Evolutionary conservation across 1,139 yeast genomes (phyloP).

Genomic region (Hansenula sp.): DNA sequence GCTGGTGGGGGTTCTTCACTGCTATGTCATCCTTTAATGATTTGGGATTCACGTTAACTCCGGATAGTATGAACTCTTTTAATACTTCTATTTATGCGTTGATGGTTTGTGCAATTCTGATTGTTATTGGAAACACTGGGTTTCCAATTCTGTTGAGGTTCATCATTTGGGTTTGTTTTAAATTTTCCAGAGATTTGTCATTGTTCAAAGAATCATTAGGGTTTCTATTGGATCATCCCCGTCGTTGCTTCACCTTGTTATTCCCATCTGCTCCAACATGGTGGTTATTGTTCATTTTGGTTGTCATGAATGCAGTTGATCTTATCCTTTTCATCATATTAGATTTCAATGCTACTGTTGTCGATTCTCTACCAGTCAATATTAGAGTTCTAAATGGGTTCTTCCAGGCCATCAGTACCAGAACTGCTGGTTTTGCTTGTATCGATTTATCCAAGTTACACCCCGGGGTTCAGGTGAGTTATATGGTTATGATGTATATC

Average conservation of each 20-base stretch:
- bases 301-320: slow-evolving; percentile 72
- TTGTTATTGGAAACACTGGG: slow-evolving; percentile 90
- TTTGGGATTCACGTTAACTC: slow-evolving; percentile 75
- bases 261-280: slow-evolving; percentile 94
- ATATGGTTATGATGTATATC: slow-evolving; percentile 96
- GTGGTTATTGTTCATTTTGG: slow-evolving; percentile 81
- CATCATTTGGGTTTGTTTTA: slow-evolving; percentile 75
- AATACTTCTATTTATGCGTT: slow-evolving; percentile 60
- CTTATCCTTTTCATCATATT: slow-evolving; percentile 73
- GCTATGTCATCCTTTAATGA: slow-evolving; percentile 78
- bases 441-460: slow-evolving; percentile 68
- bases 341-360: slow-evolving; percentile 53
- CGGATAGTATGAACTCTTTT: slow-evolving; percentile 73
- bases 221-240: slow-evolving; percentile 88
- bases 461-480: slow-evolving; percentile 91
- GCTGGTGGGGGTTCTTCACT: slow-evolving; percentile 94
- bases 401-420: slow-evolving; percentile 86
- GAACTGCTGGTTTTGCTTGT: slow-evolving; percentile 89
- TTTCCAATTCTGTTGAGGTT: slow-evolving; percentile 80
- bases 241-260: slow-evolving; percentile 90
- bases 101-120: slow-evolving; percentile 59
- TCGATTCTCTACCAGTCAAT: slow-evolving; percentile 55
- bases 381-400: slow-evolving; percentile 75
- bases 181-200: slow-evolving; percentile 62
- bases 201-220: slow-evolving; percentile 73